Evolutionary conservation across 2,329 filamentous ascomycete species (phyloP), one percentile per base, ranked within the genome.

Genomic region (Dichotomopilus funicola): DNA sequence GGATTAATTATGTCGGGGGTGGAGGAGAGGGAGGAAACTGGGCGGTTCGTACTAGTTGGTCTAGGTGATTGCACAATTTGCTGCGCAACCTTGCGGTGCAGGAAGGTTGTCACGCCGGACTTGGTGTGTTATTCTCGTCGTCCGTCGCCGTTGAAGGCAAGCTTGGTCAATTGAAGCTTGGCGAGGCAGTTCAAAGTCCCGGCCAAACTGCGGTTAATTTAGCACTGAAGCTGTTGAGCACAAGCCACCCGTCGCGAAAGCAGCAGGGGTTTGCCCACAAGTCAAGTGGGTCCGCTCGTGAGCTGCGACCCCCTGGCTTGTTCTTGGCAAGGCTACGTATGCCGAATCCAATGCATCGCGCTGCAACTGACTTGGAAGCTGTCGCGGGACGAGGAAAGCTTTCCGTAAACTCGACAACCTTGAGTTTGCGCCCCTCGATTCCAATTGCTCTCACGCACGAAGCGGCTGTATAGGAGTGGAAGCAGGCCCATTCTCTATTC

Each of bases 311-410:
- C 54, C 27, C 27, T 46, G 33, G 11, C 19, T 19, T 9, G 12
- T 59, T 59, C 66, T 69, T 68, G 66, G 66, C 66, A 69, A 69
- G 67, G 60, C 66, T 68, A 70, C 67, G 67, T 70, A 67, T 68
- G 63, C 66, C 60, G 59, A 64, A 64, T 59, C 55, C 40, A 51
- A 54, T 51, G 19, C 38, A 48, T 33, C 43, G 31, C 48, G 42
- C 46, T 47, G 42, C 43, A 37, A 46, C 12, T 38, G 47, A 45
- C 46, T 51, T 34, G 36, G 19, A 27, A 56, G 58, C 47, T 58
- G 48, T 35, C 31, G 50, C 34, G 51, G 44, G 51, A 49, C 36
- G 37, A 51, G 41, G 52, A 52, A 56, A 53, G 50, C 38, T 57
- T 57, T 53, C 55, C 46, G 49, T 60, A 38, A 60, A 57, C 54